These are phyloP conservation scores for Rhizopus microsporus DNA, from an alignment of 371 early-diverging fungal species.

Conservation along the genomic window DNA sequence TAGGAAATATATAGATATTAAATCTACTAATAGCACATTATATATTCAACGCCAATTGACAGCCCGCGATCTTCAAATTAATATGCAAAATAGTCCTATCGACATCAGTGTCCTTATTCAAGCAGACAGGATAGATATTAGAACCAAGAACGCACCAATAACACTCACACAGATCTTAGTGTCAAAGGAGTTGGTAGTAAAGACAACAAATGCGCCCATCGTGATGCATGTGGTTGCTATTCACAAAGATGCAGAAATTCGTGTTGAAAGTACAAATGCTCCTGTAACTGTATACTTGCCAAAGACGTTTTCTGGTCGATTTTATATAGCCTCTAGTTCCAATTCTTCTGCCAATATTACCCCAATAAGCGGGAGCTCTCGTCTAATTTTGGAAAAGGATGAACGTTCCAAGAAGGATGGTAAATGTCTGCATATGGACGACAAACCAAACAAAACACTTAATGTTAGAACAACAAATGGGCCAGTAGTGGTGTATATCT, in stretches of 20 bases:
- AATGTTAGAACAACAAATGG: slow-evolving; percentile 20
- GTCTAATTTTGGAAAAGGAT: not conserved
- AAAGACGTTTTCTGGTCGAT: slow-evolving; percentile 13
- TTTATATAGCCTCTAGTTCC: slow-evolving; percentile 1
- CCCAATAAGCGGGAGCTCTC: not conserved
- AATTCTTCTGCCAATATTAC: not conserved
- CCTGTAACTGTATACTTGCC: slow-evolving; percentile 16
- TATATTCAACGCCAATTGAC: not conserved
- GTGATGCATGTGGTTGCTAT: slow-evolving; percentile 16
- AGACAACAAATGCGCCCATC: slow-evolving; percentile 11
- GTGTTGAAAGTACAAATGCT: slow-evolving; percentile 12
- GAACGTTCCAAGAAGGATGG: slow-evolving; percentile 12
- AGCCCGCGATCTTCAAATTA: not conserved
- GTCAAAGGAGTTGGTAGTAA: slow-evolving; percentile 3
- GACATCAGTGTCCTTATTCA: not conserved
- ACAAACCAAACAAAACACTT: slow-evolving; percentile 9
- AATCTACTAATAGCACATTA: slow-evolving; percentile 9
- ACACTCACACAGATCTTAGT: slow-evolving; percentile 1
- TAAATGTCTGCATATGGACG: slow-evolving; percentile 11
- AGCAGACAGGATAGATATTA: not conserved
- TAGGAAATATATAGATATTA: not conserved
- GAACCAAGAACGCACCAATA: slow-evolving; percentile 20
- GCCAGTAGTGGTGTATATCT: slow-evolving; percentile 15
- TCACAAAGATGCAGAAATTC: slow-evolving; percentile 1
- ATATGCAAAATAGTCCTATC: not conserved